phyloP scores from a whole-genome alignment of 768 basidiomycete genomes.

The Tulasnella sp. region DNA sequence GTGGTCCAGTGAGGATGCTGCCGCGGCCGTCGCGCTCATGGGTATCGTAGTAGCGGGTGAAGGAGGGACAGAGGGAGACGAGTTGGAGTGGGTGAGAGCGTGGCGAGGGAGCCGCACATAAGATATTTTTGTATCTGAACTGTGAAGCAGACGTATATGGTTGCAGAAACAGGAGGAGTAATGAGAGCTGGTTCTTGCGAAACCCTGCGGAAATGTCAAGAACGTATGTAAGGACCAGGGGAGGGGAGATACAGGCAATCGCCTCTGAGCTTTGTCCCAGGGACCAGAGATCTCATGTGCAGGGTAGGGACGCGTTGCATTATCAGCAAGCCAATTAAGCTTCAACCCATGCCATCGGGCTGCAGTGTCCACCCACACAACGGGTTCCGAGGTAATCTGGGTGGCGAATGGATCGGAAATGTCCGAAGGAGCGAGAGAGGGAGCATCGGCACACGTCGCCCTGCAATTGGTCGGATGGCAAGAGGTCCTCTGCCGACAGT shows the following conservation, averaged over 20 bases:
- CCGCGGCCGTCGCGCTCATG: background rate
- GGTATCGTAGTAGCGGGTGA: too few relatives aligned
- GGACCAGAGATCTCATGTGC: conserved; percentile 2
- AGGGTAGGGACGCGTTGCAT: background rate
- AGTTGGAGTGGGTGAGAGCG: background rate
- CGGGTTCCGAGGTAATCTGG: background rate
- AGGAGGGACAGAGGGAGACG: background rate
- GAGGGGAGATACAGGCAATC: background rate
- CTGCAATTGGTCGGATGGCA: background rate
- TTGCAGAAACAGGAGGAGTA: background rate
- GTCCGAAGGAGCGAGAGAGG: background rate
- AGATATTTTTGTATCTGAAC: background rate
- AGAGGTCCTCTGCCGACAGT: background rate
- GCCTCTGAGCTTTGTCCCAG: background rate
- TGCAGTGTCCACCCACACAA: background rate
- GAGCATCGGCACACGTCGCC: background rate
- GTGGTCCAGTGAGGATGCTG: background rate
- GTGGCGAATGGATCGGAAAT: background rate
- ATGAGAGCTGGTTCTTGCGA: background rate
- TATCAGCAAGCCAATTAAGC: background rate
- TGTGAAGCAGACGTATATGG: background rate
- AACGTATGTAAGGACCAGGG: background rate
- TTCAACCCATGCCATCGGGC: background rate
- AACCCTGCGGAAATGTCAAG: background rate
- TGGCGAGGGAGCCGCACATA: background rate